Evolutionary conservation across 2,329 filamentous ascomycete genomes (phyloP).

Genomic region (Colletotrichum sp.): DNA sequence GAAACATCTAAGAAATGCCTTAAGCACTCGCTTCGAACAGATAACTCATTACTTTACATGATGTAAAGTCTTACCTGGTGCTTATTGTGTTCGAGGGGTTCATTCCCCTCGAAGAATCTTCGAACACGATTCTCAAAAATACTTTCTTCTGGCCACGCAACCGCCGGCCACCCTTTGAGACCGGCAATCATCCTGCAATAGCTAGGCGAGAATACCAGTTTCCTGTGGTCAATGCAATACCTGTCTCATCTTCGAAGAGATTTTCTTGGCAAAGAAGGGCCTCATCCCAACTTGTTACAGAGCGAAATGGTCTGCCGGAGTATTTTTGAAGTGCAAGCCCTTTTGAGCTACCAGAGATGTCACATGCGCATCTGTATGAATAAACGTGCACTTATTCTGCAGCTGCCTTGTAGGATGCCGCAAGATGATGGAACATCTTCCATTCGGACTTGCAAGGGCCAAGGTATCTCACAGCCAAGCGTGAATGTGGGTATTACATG

Average conservation of each 20-base stretch:
- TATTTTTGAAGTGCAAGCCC: not conserved
- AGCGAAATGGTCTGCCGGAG: not conserved
- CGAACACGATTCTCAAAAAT: not conserved
- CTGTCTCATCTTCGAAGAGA: too few species aligned
- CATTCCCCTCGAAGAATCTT: not conserved
- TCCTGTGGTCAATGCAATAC: not conserved
- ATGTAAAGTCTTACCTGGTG: not conserved
- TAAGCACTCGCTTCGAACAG: not conserved
- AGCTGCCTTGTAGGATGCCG: not conserved
- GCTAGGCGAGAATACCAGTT: not conserved
- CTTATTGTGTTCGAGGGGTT: not conserved
- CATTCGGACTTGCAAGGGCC: not conserved
- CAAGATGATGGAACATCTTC: not conserved
- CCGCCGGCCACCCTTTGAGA: not conserved
- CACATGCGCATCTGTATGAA: not conserved
- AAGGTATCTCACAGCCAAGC: not conserved
- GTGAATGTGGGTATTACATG: not conserved
- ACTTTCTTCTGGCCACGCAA: not conserved
- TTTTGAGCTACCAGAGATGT: not conserved
- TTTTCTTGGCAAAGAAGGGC: not conserved
- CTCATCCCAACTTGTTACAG: not conserved
- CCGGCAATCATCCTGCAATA: not conserved
- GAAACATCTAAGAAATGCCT: accelerated
- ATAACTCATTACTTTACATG: not conserved
- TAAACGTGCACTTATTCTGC: accelerated